These are phyloP conservation scores for Suillus alpinus DNA, from an alignment of 768 basidiomycete genomes.

Conservation along the genomic window DNA sequence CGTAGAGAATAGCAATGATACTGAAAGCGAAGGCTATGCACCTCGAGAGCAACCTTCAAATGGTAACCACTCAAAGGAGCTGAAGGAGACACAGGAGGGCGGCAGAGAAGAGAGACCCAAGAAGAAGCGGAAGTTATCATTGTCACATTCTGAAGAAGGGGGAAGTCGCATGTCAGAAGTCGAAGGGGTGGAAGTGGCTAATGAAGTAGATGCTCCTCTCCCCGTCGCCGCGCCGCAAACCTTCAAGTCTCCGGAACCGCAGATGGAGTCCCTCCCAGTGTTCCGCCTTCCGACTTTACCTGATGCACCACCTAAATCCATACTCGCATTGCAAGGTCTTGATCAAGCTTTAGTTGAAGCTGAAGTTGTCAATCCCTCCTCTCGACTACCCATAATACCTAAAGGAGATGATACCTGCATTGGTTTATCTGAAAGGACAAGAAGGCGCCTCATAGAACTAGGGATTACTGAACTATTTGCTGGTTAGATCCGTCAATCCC, in stretches of 20 bases:
- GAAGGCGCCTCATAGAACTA: conserved; percentile 63
- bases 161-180: conserved; percentile 16
- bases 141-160: conserved; percentile 17
- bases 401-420: conserved; percentile 37
- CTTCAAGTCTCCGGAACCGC: conserved; percentile 7
- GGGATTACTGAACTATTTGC: conserved; percentile 89
- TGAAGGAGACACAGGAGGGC: conserved; percentile 12
- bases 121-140: conserved; percentile 43
- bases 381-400: conserved; percentile 41
- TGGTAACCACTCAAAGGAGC: conserved; percentile 11
- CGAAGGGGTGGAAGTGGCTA: neutral
- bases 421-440: conserved; percentile 57
- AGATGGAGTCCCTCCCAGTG: conserved; percentile 50
- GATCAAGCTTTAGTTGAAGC: conserved; percentile 72
- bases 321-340: conserved; percentile 76
- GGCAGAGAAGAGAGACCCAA: conserved; percentile 28
- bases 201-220: neutral
- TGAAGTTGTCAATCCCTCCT: conserved; percentile 59
- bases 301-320: conserved; percentile 63
- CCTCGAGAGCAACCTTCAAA: neutral
- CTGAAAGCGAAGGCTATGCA: neutral
- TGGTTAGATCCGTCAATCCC: conserved; percentile 45
- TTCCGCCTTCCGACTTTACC: conserved; percentile 72
- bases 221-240: conserved; percentile 14
- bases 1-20: neutral